Percentiles rank a stretch among this genome's conserved stretches.
Evolutionary conservation across 2,329 filamentous ascomycete species (phyloP).

Genomic region (Fusarium aywerte): DNA sequence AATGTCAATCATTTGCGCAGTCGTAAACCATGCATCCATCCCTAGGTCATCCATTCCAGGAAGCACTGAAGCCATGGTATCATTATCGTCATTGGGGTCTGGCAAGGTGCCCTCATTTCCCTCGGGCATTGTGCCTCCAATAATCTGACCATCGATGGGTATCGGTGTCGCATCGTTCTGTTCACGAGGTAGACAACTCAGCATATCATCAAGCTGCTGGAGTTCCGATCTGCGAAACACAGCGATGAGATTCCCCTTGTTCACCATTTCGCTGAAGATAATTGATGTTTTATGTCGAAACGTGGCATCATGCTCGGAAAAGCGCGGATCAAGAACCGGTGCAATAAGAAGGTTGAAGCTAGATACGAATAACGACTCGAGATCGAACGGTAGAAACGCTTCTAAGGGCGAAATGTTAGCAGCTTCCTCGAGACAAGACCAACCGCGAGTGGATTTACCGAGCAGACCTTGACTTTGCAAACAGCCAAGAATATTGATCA

Average conservation of each 20-base stretch:
- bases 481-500: constrained; percentile 54
- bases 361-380: constrained; percentile 58
- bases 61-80: constrained; percentile 30
- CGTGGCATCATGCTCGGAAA: constrained; percentile 49
- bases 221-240: constrained; percentile 58
- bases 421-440: not conserved
- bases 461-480: constrained; percentile 59
- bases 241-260: constrained; percentile 59
- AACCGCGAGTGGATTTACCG: constrained; percentile 49
- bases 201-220: constrained; percentile 56
- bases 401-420: constrained; percentile 46
- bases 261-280: constrained; percentile 60
- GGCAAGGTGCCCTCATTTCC: not conserved
- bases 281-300: constrained; percentile 57
- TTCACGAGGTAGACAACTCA: constrained; percentile 45
- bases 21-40: constrained; percentile 53
- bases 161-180: not conserved
- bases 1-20: constrained; percentile 59
- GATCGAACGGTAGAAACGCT: constrained; percentile 60
- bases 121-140: constrained; percentile 10
- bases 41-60: constrained; percentile 40
- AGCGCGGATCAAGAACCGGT: constrained; percentile 50
- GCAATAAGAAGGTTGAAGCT: constrained; percentile 56
- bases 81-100: constrained; percentile 20
- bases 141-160: constrained; percentile 28